These are phyloP conservation scores for Fraxinus cuspidata DNA, from an alignment of 257 asterid species.

Conservation along the genomic window DNA sequence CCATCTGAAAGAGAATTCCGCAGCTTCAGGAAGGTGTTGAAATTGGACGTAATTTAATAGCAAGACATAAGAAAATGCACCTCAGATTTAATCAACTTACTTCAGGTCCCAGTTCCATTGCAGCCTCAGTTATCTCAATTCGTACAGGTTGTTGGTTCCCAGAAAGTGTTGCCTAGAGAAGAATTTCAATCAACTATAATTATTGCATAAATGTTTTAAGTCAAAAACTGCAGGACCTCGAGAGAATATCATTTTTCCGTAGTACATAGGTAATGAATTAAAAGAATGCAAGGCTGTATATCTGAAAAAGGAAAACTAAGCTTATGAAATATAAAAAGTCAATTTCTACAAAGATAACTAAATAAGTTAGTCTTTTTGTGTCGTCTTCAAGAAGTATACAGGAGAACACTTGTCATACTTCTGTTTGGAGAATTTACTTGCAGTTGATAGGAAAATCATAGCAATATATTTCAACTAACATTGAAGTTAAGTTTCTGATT, in stretches of 20 bases:
- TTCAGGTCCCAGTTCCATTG: constrained; percentile 90
- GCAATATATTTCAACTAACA: not conserved
- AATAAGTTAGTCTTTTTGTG: not conserved
- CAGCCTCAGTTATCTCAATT: constrained; percentile 94
- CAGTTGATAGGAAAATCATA: not conserved
- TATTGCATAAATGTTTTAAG: not conserved
- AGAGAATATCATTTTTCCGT: not conserved
- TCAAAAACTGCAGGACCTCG: not conserved
- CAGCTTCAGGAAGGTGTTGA: not conserved
- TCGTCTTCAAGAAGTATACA: not conserved
- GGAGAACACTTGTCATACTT: constrained; percentile 7
- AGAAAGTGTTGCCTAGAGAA: constrained; percentile 78
- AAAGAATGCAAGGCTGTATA: not conserved
- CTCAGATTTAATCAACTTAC: constrained; percentile 42
- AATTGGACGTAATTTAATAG: not conserved
- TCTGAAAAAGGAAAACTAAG: not conserved
- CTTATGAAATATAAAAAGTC: not conserved
- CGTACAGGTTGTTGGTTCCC: constrained; percentile 96
- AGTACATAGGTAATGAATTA: not conserved
- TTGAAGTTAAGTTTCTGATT: not conserved
- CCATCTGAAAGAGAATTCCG: not conserved
- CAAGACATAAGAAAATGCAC: not conserved
- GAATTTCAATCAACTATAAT: constrained; percentile 19
- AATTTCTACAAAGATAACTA: not conserved
- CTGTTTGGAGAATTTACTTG: not conserved